Conservation (phyloP, 208 protist species). For the Phytomonas sp. region DNA sequence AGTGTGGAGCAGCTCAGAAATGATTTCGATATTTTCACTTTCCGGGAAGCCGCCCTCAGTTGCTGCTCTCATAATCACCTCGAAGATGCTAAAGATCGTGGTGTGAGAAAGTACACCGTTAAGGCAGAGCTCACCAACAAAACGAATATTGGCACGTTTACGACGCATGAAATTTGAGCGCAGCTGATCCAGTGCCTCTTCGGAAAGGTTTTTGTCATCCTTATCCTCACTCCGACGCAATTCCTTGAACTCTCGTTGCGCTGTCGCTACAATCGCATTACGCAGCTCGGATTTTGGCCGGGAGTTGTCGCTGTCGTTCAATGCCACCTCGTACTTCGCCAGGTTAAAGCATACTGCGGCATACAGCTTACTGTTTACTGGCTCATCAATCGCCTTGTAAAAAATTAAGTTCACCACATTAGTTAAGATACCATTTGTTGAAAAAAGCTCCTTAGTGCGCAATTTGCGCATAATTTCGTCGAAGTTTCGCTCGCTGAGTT, state of each 20-base stretch:
- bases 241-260: slow-evolving; percentile 60
- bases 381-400: slow-evolving; percentile 79
- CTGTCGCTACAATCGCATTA: slow-evolving; percentile 49
- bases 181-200: slow-evolving; percentile 57
- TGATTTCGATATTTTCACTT: slow-evolving; percentile 72
- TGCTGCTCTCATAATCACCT: slow-evolving; percentile 39
- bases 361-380: slow-evolving; percentile 77
- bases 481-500: slow-evolving; percentile 68
- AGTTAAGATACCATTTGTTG: slow-evolving; percentile 37
- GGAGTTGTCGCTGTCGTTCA: slow-evolving; percentile 13
- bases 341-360: slow-evolving; percentile 71
- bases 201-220: slow-evolving; percentile 20
- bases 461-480: slow-evolving; percentile 52
- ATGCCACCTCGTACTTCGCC: slow-evolving; percentile 59
- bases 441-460: slow-evolving; percentile 56
- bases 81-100: slow-evolving; percentile 68
- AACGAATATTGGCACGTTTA: slow-evolving; percentile 83
- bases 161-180: slow-evolving; percentile 67
- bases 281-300: slow-evolving; percentile 61
- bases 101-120: slow-evolving; percentile 52
- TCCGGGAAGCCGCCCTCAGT: slow-evolving; percentile 36
- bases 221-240: slow-evolving; percentile 16
- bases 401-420: slow-evolving; percentile 72
- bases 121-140: slow-evolving; percentile 82
- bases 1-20: slow-evolving; percentile 65